Conservation (phyloP, 2,329 filamentous ascomycete genomes). For the Phoma sp. region DNA sequence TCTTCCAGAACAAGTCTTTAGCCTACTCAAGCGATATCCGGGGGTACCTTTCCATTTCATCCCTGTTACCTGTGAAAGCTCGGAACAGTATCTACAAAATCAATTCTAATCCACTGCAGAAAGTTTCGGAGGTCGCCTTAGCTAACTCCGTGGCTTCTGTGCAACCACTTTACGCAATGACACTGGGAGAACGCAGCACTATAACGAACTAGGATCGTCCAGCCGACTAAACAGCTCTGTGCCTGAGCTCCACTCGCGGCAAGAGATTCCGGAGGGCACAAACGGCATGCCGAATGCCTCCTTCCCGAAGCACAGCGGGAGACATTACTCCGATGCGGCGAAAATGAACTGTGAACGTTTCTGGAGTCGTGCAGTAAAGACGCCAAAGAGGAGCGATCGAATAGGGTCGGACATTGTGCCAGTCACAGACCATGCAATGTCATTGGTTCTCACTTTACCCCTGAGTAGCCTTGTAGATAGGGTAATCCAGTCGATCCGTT, state of each 20-base stretch:
- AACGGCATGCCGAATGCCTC: conserved; percentile 9
- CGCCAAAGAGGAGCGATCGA: background rate
- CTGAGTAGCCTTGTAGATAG: conserved; percentile 13
- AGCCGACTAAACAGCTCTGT: conserved; percentile 2
- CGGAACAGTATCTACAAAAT: background rate
- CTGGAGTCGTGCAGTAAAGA: background rate
- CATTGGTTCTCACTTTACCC: conserved; percentile 10
- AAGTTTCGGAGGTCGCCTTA: conserved; percentile 4
- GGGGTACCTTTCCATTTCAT: background rate
- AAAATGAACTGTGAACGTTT: background rate
- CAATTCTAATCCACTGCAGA: background rate
- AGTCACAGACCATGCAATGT: conserved; percentile 10
- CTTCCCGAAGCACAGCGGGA: conserved; percentile 4
- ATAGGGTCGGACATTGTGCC: background rate
- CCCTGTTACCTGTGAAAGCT: background rate
- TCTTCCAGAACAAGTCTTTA: conserved; percentile 15
- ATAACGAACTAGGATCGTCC: background rate
- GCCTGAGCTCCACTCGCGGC: background rate
- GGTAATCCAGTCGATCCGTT: conserved; percentile 11
- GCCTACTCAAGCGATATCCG: background rate
- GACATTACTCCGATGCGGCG: conserved; percentile 6
- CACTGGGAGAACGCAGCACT: background rate
- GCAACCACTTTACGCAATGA: conserved; percentile 2
- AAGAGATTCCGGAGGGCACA: conserved; percentile 1
- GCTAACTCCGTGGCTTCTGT: background rate